Evolutionary conservation across 2,329 filamentous ascomycete species (phyloP).

Genomic region (Trichoderma semiorbis): DNA sequence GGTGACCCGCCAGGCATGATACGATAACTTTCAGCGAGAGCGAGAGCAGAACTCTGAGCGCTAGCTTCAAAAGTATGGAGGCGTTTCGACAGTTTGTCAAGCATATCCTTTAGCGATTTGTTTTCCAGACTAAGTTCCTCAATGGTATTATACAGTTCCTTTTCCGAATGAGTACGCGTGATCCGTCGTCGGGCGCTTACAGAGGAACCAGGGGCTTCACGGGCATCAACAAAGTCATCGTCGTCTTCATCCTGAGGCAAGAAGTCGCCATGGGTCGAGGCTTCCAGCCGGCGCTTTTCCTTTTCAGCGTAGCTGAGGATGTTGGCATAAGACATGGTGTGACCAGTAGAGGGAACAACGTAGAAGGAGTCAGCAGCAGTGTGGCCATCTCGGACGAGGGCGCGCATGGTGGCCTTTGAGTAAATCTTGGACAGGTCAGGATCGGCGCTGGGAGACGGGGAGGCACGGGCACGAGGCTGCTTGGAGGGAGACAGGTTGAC

Average conservation of each 20-base stretch:
- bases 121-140: conserved; percentile 92
- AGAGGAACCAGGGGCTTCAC: conserved; percentile 56
- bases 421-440: conserved; percentile 82
- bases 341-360: conserved; percentile 86
- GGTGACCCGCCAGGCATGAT: conserved; percentile 58
- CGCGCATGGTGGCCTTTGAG: conserved; percentile 78
- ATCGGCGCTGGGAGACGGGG: conserved; percentile 39
- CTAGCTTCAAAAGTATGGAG: conserved; percentile 93
- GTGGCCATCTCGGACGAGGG: conserved; percentile 67
- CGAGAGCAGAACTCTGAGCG: conserved; percentile 81
- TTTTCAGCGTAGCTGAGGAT: conserved; percentile 72
- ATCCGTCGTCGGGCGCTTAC: conserved; percentile 41
- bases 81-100: conserved; percentile 81
- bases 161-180: conserved; percentile 40
- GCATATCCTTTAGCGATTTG: conserved; percentile 74
- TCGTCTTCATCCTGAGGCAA: conserved; percentile 55
- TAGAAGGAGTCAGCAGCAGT: conserved; percentile 78
- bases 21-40: conserved; percentile 79
- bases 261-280: conserved; percentile 46
- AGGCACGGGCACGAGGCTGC: conserved; percentile 28
- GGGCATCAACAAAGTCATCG: conserved; percentile 87
- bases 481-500: conserved; percentile 33
- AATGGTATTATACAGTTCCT: conserved; percentile 61
- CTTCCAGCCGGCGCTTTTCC: conserved; percentile 58
- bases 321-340: conserved; percentile 88